Percentiles rank a stretch among this genome's conserved stretches.
phyloP scores from a whole-genome alignment of 495 filamentous ascomycete genomes.

The Penicillium waksmanii region DNA sequence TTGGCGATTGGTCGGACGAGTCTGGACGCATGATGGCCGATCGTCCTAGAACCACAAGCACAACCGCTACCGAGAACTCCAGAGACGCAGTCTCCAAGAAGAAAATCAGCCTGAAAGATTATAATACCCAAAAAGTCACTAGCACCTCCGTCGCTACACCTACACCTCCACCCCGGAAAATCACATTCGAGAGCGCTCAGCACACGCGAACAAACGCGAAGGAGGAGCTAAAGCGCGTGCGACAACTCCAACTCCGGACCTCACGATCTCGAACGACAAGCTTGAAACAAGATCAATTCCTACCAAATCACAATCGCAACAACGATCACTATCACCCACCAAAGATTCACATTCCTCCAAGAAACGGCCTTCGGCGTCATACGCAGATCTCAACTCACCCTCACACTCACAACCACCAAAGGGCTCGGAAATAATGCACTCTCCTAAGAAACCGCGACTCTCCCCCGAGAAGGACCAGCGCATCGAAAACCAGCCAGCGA shows the following conservation, averaged over 20 bases:
- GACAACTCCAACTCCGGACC: constrained; percentile 26
- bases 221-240: constrained; percentile 22
- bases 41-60: constrained; percentile 39
- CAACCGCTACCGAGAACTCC: constrained; percentile 32
- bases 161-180: constrained; percentile 26
- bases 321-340: background rate
- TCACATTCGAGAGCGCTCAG: constrained; percentile 19
- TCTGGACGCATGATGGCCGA: constrained; percentile 52
- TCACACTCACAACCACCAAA: constrained; percentile 6
- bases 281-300: constrained; percentile 3
- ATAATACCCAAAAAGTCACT: constrained; percentile 48
- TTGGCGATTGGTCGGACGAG: constrained; percentile 58
- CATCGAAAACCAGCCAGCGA: constrained; percentile 22
- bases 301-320: constrained; percentile 15
- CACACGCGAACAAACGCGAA: constrained; percentile 19
- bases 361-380: constrained; percentile 40
- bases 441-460: constrained; percentile 38
- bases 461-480: constrained; percentile 32
- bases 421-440: constrained; percentile 24
- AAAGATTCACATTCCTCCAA: constrained; percentile 18
- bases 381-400: constrained; percentile 22
- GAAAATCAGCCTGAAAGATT: constrained; percentile 56
- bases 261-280: constrained; percentile 23
- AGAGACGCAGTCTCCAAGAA: constrained; percentile 40
- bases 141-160: constrained; percentile 29